Conservation (phyloP, 192 early-diverging fungal species). For the Backusella morwellensis region DNA sequence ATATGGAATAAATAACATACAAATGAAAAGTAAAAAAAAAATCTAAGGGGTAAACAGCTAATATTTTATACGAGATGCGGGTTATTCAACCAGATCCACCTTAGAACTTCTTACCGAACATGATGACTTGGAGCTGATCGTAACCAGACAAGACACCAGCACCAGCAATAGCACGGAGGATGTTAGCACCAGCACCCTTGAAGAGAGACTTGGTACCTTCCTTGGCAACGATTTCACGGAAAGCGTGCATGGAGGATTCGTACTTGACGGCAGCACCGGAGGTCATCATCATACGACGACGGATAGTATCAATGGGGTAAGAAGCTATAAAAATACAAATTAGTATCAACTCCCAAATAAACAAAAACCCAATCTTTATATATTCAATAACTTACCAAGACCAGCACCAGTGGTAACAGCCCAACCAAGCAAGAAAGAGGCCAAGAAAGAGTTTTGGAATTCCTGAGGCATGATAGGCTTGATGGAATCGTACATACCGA, state of each 20-base stretch:
- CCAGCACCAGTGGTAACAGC: slow-evolving; percentile 84
- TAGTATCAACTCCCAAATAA: not conserved
- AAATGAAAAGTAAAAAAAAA: slow-evolving; percentile 3
- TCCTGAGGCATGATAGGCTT: slow-evolving; percentile 40
- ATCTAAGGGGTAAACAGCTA: not conserved
- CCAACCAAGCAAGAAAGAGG: slow-evolving; percentile 49
- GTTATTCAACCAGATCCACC: not conserved
- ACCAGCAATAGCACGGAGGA: slow-evolving; percentile 97
- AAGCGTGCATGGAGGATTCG: slow-evolving; percentile 81
- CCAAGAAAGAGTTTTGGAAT: slow-evolving; percentile 39
- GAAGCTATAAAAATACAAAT: slow-evolving; percentile 50
- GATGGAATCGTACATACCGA: slow-evolving; percentile 75
- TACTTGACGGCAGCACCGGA: slow-evolving; percentile 92
- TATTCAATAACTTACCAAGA: slow-evolving; percentile 42
- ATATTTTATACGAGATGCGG: slow-evolving; percentile 4
- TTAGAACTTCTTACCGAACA: slow-evolving; percentile 35
- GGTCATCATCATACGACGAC: slow-evolving; percentile 96
- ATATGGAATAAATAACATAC: slow-evolving; percentile 10
- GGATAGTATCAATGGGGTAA: slow-evolving; percentile 98
- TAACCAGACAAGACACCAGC: slow-evolving; percentile 88
- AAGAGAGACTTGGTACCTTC: slow-evolving; percentile 94
- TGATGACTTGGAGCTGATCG: slow-evolving; percentile 54
- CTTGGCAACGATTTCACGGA: slow-evolving; percentile 85
- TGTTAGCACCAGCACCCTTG: slow-evolving; percentile 99
- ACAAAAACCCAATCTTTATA: not conserved